Base-by-base conservation (phyloP, 1,284 basidiomycete species). In the Athelia psychrophila region DNA sequence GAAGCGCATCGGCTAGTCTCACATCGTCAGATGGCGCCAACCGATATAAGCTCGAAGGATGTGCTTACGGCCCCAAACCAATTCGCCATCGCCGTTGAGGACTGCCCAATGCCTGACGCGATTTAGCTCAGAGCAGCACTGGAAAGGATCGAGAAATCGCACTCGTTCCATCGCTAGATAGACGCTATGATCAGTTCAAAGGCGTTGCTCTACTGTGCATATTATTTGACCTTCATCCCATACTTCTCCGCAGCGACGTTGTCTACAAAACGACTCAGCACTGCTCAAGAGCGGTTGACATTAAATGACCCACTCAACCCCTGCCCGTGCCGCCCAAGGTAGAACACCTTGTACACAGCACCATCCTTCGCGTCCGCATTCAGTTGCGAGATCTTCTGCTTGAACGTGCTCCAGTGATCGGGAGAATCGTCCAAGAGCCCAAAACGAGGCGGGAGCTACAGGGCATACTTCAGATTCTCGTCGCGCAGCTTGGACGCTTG, bases 31-130 rank as follows among this genome's bases (percentile, higher is more conserved):
- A 30, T 16, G 42, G 30, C 36, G 40, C 16, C 23, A 45, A n/a
- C n/a, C n/a, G n/a, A n/a, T n/a, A n/a, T n/a, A n/a, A n/a, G n/a
- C n/a, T n/a, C n/a, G n/a, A n/a, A n/a, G n/a, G n/a, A n/a, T n/a
- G 35, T 18, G 80, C 85, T 61, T 62, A 85, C 86, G 91, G 30
- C 91, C 91, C 91, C 92, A 94, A 1, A 72, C 75, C 10, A 93
- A 71, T 50, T 87, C 78, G 13, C 75, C 87, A 59, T 95, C 88
- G 0, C 83, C 83, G 45, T 86, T 72, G 19, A 87, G 63, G 60
- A 79, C 83, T 0, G 89, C 79, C 84, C 85, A 94, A 58, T 88
- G 68, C 15, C 85, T 84, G 54, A 20, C 49, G 6, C 32, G 42
- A 15, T 18, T 19, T 57, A 22, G 24, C 16, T 30, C 8, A 33